Base-by-base conservation (phyloP, 306 rosid genomes). In the Acacia acuminata region DNA sequence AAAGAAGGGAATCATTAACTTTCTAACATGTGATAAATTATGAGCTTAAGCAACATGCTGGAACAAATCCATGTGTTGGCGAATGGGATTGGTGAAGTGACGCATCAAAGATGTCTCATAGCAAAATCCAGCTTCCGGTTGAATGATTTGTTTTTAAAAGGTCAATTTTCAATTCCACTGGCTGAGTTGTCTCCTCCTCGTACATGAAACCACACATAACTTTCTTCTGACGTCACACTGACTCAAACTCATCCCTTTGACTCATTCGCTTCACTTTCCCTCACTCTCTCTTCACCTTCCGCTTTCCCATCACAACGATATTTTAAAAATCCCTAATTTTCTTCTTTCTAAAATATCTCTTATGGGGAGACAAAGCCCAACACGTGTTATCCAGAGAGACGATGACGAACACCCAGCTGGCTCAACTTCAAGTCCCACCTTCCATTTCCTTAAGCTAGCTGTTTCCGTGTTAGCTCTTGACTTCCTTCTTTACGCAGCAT, bases 401-500 rank as follows among this genome's bases (percentile, higher is more conserved):
- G 7, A 2, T 14, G 58, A 71, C 40, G 0, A 25, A 8, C 60
- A 10, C 1, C 10, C 71, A 64, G 65, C 67, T 67, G 47, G 73
- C 3, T 19, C 73, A 66, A 66, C 34, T 24, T 60, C 16, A 22
- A 10, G 66, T 8, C 66, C 66, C 66, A 65, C 68, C 30, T 12
- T 3, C 66, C 3, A 27, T 0, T 63, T n/a, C 47, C 77, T 14
- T 79, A 84, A 72, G 82, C 86, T 87, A 84, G 88, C 90, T 87
- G 93, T 76, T 87, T 73, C 81, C 85, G 86, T 55, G 87, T 89
- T 74, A 22, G 27, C 71, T 10, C 17, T 10, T 61, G 1, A 24
- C 13, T 63, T 13, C 19, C 27, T 20, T 8, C 64, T n/a, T 27
- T 22, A 56, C n/a, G 6, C 22, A 56, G 64, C 27, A 58, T 3